A percentile compares a stretch with the other conserved stretches of the same genome.
phyloP scores from a whole-genome alignment of 306 rosid genomes.

The Fragaria vesca region DNA sequence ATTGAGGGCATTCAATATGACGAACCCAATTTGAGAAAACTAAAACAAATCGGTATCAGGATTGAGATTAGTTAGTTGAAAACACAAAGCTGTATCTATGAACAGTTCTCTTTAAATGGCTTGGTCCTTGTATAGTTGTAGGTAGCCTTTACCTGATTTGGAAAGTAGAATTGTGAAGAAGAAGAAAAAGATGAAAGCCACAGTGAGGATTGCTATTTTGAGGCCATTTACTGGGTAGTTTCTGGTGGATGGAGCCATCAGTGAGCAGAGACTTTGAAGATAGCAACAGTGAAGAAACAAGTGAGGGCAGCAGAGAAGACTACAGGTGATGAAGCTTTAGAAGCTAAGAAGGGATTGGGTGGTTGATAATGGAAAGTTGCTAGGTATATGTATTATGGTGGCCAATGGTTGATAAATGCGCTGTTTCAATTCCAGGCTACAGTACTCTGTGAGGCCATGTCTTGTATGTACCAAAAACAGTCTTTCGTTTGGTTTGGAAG shows the following conservation, averaged over 20 bases:
- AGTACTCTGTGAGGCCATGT: conserved; percentile 43
- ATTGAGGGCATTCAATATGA: not conserved
- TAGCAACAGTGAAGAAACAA: conserved; percentile 41
- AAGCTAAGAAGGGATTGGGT: conserved; percentile 26
- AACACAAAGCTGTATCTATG: not conserved
- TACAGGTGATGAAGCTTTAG: conserved; percentile 14
- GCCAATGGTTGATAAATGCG: conserved; percentile 34
- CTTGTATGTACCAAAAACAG: conserved; percentile 43
- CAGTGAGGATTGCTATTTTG: conserved; percentile 41
- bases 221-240: conserved; percentile 31
- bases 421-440: conserved; percentile 61
- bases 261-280: conserved; percentile 1
- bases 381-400: not conserved
- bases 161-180: conserved; percentile 51
- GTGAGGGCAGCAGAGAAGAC: not conserved
- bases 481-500: conserved; percentile 27
- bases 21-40: conserved; percentile 4
- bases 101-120: conserved; percentile 21
- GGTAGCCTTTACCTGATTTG: conserved; percentile 48
- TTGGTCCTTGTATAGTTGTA: not conserved
- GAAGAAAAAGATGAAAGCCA: conserved; percentile 60
- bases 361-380: conserved; percentile 12
- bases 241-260: conserved; percentile 46
- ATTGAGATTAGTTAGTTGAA: not conserved
- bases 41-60: not conserved